Evolutionary conservation across 2,329 filamentous ascomycete genomes (phyloP).

Genomic region (Paramyrothecium roridum): DNA sequence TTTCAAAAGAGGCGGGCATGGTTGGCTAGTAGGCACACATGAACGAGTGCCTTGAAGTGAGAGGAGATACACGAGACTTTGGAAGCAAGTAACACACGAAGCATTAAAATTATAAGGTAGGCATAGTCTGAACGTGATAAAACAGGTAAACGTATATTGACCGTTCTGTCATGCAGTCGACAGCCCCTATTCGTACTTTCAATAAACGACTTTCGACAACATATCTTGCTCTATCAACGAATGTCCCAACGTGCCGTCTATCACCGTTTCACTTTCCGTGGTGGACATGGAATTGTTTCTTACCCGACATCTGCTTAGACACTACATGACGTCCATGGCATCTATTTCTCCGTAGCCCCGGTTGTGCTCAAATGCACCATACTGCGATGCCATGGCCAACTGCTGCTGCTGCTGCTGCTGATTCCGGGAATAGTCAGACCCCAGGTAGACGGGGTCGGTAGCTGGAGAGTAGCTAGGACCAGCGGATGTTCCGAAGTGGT

Average conservation of each 20-base stretch:
- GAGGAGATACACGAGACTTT: too few relatives aligned
- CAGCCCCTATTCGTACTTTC: too few relatives aligned
- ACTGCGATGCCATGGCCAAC: conserved; percentile 65
- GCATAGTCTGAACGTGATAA: too few relatives aligned
- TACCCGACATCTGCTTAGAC: conserved; percentile 1
- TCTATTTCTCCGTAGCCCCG: conserved; percentile 42
- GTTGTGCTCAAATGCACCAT: conserved; percentile 57
- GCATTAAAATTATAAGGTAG: too few relatives aligned
- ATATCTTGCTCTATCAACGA: not conserved
- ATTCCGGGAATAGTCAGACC: conserved; percentile 35
- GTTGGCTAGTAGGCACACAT: too few relatives aligned
- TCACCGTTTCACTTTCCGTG: conserved; percentile 10
- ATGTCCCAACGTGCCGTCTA: not conserved
- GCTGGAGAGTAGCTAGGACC: conserved; percentile 49
- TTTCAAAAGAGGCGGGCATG: too few relatives aligned
- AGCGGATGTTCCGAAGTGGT: conserved; percentile 38
- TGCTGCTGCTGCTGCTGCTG: conserved; percentile 50
- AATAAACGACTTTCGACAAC: too few relatives aligned
- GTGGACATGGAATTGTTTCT: not conserved
- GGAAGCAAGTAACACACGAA: too few relatives aligned
- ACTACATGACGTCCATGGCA: conserved; percentile 44
- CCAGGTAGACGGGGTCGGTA: conserved; percentile 67
- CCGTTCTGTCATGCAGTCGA: too few relatives aligned
- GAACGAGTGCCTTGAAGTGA: too few relatives aligned
- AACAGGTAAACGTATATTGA: too few relatives aligned